A percentile compares a stretch with the other conserved stretches of the same genome.
These are phyloP conservation scores for Xylaria scruposa DNA, from an alignment of 495 filamentous ascomycete species.

Conservation along the genomic window DNA sequence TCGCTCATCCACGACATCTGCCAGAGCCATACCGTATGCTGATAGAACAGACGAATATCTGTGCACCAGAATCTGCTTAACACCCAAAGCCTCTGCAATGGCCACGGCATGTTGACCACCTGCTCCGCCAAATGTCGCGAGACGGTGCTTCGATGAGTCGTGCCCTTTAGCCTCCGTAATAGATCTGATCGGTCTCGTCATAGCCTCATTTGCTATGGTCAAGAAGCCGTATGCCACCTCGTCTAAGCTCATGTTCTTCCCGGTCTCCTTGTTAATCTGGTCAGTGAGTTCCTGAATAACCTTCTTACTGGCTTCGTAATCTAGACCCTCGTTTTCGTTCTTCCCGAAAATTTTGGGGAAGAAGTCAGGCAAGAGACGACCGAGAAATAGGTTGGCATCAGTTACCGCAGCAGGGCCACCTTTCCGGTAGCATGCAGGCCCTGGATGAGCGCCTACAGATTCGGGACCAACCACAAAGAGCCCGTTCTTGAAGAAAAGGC, in stretches of 20 bases:
- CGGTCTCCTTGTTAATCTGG: constrained; percentile 73
- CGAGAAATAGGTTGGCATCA: constrained; percentile 90
- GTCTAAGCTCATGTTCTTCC: constrained; percentile 77
- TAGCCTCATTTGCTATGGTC: constrained; percentile 93
- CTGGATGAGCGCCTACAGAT: constrained; percentile 90
- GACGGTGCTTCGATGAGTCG: constrained; percentile 85
- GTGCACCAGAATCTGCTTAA: constrained; percentile 87
- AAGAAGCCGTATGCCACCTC: constrained; percentile 92
- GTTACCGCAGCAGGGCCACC: constrained; percentile 92
- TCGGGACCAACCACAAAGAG: constrained; percentile 97
- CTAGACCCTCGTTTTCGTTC: constrained; percentile 86
- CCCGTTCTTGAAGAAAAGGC: constrained; percentile 88
- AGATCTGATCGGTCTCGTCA: constrained; percentile 91
- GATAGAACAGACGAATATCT: constrained; percentile 93
- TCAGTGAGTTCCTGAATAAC: constrained; percentile 79
- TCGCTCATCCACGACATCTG: constrained; percentile 91
- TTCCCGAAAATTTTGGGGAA: constrained; percentile 98
- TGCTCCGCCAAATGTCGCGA: constrained; percentile 93
- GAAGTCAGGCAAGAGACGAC: constrained; percentile 83
- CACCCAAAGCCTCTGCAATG: constrained; percentile 89
- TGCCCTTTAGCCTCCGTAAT: constrained; percentile 94
- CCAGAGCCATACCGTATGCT: constrained; percentile 95
- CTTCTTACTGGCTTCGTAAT: constrained; percentile 76
- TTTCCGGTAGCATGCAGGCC: constrained; percentile 94
- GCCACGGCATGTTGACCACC: constrained; percentile 95